Conservation (phyloP, 257 asterid species). For the Solanum sejunctum region DNA sequence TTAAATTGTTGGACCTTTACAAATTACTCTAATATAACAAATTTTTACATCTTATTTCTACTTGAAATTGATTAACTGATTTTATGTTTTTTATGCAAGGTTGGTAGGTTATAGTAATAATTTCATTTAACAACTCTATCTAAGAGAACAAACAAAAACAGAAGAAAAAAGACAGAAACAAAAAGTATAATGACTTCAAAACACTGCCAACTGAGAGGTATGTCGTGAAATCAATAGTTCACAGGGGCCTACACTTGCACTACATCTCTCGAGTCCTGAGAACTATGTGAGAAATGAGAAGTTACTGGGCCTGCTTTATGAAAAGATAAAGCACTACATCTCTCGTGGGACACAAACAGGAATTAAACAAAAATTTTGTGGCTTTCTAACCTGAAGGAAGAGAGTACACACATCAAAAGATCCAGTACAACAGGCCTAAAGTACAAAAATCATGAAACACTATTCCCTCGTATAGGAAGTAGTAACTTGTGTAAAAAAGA, state of each 20-base stretch:
- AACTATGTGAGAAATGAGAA: background rate
- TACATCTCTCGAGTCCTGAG: background rate
- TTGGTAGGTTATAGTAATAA: background rate
- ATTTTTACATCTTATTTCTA: background rate
- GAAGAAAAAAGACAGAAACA: background rate
- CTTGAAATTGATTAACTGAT: background rate
- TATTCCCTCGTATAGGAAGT: too few relatives aligned
- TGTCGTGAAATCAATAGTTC: background rate
- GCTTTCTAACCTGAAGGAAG: background rate
- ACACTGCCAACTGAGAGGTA: background rate
- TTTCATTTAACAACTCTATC: background rate
- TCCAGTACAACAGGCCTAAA: background rate
- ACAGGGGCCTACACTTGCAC: background rate
- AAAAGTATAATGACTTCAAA: background rate
- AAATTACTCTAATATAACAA: background rate
- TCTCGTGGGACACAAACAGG: background rate
- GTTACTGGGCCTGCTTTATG: background rate
- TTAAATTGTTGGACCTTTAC: background rate
- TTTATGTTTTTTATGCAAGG: too few relatives aligned
- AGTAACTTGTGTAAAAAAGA: too few relatives aligned
- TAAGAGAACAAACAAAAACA: background rate
- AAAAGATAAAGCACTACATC: background rate
- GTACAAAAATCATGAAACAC: background rate
- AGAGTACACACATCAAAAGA: background rate
- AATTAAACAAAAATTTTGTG: background rate